These are phyloP conservation scores for Penicillium italicum DNA, from an alignment of 2,329 filamentous ascomycete species.

Conservation along the genomic window DNA sequence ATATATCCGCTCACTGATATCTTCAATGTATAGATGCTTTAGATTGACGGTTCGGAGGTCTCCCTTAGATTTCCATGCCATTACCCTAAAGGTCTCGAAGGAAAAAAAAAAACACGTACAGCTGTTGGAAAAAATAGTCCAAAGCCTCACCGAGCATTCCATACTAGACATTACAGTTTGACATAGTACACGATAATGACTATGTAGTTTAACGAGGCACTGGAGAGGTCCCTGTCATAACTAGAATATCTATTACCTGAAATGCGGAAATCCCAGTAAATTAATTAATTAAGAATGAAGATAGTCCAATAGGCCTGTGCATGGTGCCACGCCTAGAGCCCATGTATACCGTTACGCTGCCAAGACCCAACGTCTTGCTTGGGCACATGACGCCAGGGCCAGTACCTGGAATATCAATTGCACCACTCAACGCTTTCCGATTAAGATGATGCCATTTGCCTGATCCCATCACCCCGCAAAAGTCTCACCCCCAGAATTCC, in stretches of 20 bases:
- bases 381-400: constrained; percentile 7
- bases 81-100: rapidly evolving
- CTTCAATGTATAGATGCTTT: background rate
- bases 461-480: constrained; percentile 4
- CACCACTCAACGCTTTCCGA: constrained; percentile 1
- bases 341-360: background rate
- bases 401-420: constrained; percentile 1
- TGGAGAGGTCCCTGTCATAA: background rate
- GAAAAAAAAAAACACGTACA: background rate
- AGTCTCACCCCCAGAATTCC: background rate
- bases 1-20: background rate
- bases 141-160: background rate
- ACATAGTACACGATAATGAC: background rate
- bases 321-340: background rate
- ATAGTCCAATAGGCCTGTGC: background rate
- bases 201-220: background rate
- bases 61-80: background rate
- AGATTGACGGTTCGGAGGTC: rapidly evolving
- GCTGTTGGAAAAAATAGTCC: background rate
- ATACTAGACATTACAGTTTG: background rate
- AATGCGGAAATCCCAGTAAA: background rate
- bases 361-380: constrained; percentile 1
- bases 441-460: background rate
- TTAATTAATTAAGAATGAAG: too few relatives aligned
- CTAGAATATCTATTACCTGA: background rate